Base-by-base conservation (phyloP, 2,329 filamentous ascomycete species). In the Colletotrichum spinosum region DNA sequence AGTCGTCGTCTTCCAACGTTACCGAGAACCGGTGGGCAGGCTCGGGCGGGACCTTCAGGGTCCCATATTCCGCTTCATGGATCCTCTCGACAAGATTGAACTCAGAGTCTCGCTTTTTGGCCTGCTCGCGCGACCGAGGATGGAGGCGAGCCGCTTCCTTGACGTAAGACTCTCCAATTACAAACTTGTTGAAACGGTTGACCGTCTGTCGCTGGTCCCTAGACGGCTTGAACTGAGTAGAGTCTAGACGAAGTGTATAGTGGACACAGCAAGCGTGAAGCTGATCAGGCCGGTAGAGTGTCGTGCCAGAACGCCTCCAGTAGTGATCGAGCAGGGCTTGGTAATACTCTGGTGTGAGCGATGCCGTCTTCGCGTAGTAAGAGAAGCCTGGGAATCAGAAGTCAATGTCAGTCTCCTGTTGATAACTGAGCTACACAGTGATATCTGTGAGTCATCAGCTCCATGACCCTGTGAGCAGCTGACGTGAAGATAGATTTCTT, bases 181-280 rank as follows among this genome's bases (percentile, higher is more conserved):
- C 83, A 76, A 86, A 86, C 67, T 82, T 87, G 73, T 92, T 92
- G 83, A 94, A 95, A 48, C 90, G 86, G 76, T 95, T 93, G 70
- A 93, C 77, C 1, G 90, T 84, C 73, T 94, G 90, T 42, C 92
- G 84, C 72, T 96, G 93, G 71, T 93, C 89, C 74, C 87, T 88
- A 35, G 87, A 85, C 6, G 92, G 82, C 69, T 86, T 88, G 77
- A 92, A 92, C 44, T 83, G 79, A 51, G 81, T 76, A 33, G 88
- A 87, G 71, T 93, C 90, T 17, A 94, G 82, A 51, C 92, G 88
- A 58, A 96, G 89, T 1, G 92, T 94, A 76, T 95, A 98, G 74
- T 97, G 94, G 49, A 94, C 94, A 76, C 96, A 99, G 73, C 96
- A 99, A 67, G 93, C 92, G 61, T 89, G 84, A 64, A 86, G 85